Evolutionary conservation across 164 flowering plant genomes (phyloP).

Genomic region (Cinnamomum micranthum): DNA sequence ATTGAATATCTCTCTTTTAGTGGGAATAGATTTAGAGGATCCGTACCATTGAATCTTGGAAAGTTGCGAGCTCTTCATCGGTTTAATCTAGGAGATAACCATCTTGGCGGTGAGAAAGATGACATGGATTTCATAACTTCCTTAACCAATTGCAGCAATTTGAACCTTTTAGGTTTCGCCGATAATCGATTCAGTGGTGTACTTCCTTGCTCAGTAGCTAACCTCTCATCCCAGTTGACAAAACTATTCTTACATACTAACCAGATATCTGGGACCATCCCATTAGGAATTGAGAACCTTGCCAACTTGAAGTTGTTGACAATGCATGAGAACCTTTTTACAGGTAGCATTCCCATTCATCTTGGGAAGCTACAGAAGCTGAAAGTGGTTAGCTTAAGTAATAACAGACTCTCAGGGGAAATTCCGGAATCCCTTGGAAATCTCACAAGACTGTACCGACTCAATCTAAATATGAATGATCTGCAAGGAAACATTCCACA

Average conservation of each 20-base stretch:
- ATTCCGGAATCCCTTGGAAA: conserved; percentile 31
- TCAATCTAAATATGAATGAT: conserved; percentile 1
- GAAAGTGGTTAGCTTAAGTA: not conserved
- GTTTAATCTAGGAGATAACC: too few species aligned
- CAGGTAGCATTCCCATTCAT: conserved; percentile 15
- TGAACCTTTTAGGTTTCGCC: too few species aligned
- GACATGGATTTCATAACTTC: too few species aligned
- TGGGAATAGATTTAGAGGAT: not conserved
- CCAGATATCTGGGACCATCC: conserved; percentile 14
- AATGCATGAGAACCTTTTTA: conserved; percentile 10
- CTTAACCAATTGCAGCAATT: too few species aligned
- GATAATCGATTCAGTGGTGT: too few species aligned
- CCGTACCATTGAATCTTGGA: not conserved
- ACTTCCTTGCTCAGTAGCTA: too few species aligned
- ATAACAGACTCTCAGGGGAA: conserved; percentile 1
- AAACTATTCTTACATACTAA: not conserved
- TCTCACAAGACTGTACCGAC: conserved; percentile 1
- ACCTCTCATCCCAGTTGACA: conserved; percentile 4
- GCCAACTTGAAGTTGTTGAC: conserved; percentile 1
- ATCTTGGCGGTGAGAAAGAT: too few species aligned
- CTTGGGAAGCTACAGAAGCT: conserved; percentile 5
- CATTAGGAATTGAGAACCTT: conserved; percentile 23
- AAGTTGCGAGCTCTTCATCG: not conserved
- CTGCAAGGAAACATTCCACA: conserved; percentile 21
- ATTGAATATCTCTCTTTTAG: not conserved